Evolutionary conservation across 2,329 filamentous ascomycete genomes (phyloP), one percentile per base, ranked within the genome.

Genomic region (Neonectria ditissima): DNA sequence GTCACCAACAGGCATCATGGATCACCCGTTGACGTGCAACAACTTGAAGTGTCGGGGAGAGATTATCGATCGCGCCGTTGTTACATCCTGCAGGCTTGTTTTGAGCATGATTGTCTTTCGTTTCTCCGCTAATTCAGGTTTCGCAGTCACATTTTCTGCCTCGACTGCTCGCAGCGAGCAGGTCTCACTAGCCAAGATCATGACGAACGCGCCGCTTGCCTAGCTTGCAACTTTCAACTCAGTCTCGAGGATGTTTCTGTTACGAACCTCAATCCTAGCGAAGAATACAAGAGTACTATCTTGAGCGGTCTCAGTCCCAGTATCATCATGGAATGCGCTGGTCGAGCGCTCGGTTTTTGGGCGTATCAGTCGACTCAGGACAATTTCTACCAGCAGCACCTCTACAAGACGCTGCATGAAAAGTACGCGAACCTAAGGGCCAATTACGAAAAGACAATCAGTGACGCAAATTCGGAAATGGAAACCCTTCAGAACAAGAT

Each of bases 231-330:
- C 34, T 86, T 88, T 2, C 83, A 84, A 9, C 84, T 97, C 2
- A 80, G 82, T 66, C 88, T 88, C 0, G 91, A 97, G 70, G 93
- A 97, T 80, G 92, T 89, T 4, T 88, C 92, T 10, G 83, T 90
- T 20, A 87, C 90, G 1, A 85, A 89, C 30, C 83, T 97, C 43
- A 92, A 90, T 64, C 93, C 93, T 0, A 90, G 89, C 0, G 94
- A 97, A 73, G 93, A 97, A 69, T 97, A 96, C 82, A 97, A 97
- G 78, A 93, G 92, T 0, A 94, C 90, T 64, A 87, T 97, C 0
- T 82, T 97, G 11, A 93, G 92, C 73, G 95, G 95, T 0, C 80
- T 97, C 1, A 92, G 89, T 64, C 95, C 95, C 1, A 90, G 86
- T 34, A 84, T 90, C 30, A 92, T 97, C 67, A 93, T 97, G 86